Conservation (phyloP, 31 red algal species). For the Endocladia muricata region DNA sequence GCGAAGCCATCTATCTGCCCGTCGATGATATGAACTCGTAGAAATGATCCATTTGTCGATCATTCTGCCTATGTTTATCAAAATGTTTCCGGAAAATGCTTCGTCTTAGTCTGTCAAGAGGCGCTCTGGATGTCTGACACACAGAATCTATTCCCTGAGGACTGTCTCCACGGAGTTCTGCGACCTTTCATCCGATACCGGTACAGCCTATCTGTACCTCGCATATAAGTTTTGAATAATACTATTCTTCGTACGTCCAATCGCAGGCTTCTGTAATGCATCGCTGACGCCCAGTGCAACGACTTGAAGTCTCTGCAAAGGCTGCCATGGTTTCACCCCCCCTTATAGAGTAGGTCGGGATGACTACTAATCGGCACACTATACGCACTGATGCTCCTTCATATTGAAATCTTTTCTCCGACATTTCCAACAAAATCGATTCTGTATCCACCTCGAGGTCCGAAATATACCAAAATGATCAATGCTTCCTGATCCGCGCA, state of each 20-base stretch:
- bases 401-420: background rate
- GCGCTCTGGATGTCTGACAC: background rate
- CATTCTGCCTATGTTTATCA: background rate
- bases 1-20: slow-evolving; percentile 28
- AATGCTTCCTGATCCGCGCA: background rate
- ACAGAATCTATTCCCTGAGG: background rate
- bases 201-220: background rate
- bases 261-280: background rate
- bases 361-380: background rate
- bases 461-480: background rate
- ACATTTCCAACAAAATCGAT: slow-evolving; percentile 2
- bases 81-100: slow-evolving; percentile 9
- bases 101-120: slow-evolving; percentile 12
- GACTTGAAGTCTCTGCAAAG: background rate
- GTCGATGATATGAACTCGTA: slow-evolving; percentile 7
- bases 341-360: background rate
- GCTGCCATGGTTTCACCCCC: background rate
- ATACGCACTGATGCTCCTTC: background rate
- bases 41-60: background rate
- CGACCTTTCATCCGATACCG: slow-evolving; percentile 13
- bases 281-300: slow-evolving; percentile 18
- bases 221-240: slow-evolving; percentile 14
- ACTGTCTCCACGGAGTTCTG: background rate
- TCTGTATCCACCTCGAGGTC: background rate
- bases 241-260: background rate